A percentile compares a stretch with the other conserved stretches of the same genome.
phyloP scores from a whole-genome alignment of 2,329 filamentous ascomycete genomes.

The Chrysoporthe puriensis region DNA sequence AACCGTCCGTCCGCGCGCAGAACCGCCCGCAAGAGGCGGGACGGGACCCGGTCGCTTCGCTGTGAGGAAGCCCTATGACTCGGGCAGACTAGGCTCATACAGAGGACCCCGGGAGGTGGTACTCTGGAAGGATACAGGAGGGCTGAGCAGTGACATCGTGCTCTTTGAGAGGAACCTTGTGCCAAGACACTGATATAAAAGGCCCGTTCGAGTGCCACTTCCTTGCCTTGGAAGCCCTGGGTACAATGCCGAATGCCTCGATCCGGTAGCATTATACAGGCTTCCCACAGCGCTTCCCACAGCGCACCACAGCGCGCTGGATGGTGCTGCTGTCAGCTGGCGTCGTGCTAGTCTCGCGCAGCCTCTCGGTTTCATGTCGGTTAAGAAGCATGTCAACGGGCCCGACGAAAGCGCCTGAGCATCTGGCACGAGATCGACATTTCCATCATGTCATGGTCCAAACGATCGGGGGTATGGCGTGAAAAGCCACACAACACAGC shows the following conservation, averaged over 20 bases:
- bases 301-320: too few relatives aligned
- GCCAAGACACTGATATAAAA: background rate
- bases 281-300: background rate
- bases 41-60: background rate
- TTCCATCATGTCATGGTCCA: background rate
- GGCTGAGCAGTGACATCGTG: constrained; percentile 4
- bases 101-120: background rate
- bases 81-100: background rate
- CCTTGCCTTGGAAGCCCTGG: background rate
- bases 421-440: background rate
- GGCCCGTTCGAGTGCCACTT: background rate
- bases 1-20: background rate
- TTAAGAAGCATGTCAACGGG: background rate
- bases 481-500: background rate
- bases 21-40: background rate
- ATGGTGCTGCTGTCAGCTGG: background rate
- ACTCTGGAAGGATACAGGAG: background rate
- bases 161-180: background rate
- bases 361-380: background rate
- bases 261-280: background rate
- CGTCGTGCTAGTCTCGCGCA: background rate
- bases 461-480: background rate
- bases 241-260: background rate
- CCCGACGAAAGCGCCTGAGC: background rate
- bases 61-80: background rate